Conservation (phyloP, 371 early-diverging fungal species). For the Rhizopus microsporus region DNA sequence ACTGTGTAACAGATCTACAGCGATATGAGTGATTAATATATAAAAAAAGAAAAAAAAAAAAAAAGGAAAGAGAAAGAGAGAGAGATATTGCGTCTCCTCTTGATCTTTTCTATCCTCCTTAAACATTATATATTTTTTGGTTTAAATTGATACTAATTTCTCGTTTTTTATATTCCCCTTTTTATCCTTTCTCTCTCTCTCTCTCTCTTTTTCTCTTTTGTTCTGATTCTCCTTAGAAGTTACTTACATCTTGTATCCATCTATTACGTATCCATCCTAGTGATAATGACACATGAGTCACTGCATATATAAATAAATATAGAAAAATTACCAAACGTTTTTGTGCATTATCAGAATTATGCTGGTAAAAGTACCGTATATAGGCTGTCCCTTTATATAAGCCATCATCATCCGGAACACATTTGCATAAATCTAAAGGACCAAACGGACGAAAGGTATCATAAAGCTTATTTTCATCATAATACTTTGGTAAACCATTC, state of each 20-base stretch:
- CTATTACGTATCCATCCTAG: slow-evolving; percentile 35
- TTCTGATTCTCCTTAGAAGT: slow-evolving; percentile 11
- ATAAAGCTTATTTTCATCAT: slow-evolving; percentile 35
- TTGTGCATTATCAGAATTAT: slow-evolving; percentile 32
- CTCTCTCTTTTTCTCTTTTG: slow-evolving; percentile 17
- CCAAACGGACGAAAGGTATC: slow-evolving; percentile 45
- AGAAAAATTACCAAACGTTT: slow-evolving; percentile 29
- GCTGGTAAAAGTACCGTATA: slow-evolving; percentile 40
- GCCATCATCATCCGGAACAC: slow-evolving; percentile 24
- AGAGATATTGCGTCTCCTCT: background rate
- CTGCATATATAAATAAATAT: slow-evolving; percentile 6
- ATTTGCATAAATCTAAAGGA: slow-evolving; percentile 38
- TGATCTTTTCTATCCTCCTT: slow-evolving; percentile 1
- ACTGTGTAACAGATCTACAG: slow-evolving; percentile 27
- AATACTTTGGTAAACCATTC: slow-evolving; percentile 30
- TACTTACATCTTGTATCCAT: slow-evolving; percentile 45
- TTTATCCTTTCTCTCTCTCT: slow-evolving; percentile 3
- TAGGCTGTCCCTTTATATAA: slow-evolving; percentile 31
- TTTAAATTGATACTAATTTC: background rate
- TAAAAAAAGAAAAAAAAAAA: slow-evolving; percentile 1
- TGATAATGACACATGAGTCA: slow-evolving; percentile 23
- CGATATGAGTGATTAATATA: background rate
- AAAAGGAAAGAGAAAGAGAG: slow-evolving; percentile 4
- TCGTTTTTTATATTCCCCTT: slow-evolving; percentile 1
- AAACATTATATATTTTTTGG: background rate